A percentile compares a stretch with the other conserved stretches of the same genome.
phyloP scores from a whole-genome alignment of 192 early-diverging fungal genomes.

The Diversispora epigaea region DNA sequence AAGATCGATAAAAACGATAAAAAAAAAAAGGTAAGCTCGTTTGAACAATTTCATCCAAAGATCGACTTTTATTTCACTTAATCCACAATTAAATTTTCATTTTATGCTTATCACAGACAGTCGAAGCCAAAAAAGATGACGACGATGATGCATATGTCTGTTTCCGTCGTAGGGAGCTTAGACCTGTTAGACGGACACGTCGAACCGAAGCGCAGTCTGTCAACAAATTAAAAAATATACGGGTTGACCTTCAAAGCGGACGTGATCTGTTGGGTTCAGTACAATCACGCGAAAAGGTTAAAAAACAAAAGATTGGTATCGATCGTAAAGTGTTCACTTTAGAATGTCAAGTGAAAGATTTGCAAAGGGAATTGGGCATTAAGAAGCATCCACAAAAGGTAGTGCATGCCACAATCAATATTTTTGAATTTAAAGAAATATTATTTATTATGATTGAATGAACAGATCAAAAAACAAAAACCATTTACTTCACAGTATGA shows the following conservation, averaged over 20 bases:
- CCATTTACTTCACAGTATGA: neutral
- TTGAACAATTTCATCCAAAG: neutral
- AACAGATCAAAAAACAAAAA: neutral
- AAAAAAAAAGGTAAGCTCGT: no score
- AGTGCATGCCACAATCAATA: neutral
- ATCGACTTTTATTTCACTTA: neutral
- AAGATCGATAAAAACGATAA: no score
- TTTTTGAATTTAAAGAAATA: neutral
- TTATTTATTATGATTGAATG: neutral
- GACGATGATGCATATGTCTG: constrained; percentile 95
- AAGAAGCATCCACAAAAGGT: constrained; percentile 37
- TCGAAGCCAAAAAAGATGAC: constrained; percentile 43
- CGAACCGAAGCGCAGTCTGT: constrained; percentile 82
- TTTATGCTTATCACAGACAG: constrained; percentile 60
- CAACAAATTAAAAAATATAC: constrained; percentile 81
- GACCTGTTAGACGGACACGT: constrained; percentile 81
- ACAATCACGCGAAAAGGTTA: constrained; percentile 69
- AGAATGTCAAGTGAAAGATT: constrained; percentile 58
- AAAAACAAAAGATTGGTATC: constrained; percentile 69
- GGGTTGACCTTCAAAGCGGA: constrained; percentile 74
- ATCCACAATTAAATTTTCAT: constrained; percentile 6
- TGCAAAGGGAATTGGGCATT: constrained; percentile 70
- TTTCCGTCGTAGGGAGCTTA: constrained; percentile 93
- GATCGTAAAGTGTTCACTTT: constrained; percentile 80
- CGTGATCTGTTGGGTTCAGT: constrained; percentile 81